Evolutionary conservation across 805 yeast species (phyloP).

Genomic region (Teunomyces cretensis): DNA sequence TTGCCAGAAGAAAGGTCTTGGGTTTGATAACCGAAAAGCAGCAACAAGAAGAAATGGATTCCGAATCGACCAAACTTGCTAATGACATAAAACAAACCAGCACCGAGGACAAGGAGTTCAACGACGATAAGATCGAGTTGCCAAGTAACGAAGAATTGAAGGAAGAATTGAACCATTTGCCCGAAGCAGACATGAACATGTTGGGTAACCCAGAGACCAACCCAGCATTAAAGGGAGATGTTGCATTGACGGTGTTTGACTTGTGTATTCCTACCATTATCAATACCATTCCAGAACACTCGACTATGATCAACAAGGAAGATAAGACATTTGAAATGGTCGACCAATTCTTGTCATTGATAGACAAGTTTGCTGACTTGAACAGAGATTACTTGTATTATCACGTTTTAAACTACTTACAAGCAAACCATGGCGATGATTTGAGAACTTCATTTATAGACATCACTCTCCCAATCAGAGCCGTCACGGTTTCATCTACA

Average conservation of each 20-base stretch:
- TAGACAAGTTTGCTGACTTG: constrained; percentile 69
- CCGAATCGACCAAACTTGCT: constrained; percentile 30
- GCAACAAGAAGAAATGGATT: constrained; percentile 49
- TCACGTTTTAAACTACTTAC: constrained; percentile 61
- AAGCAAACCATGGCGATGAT: constrained; percentile 38
- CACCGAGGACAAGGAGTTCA: constrained; percentile 27
- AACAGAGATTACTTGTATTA: constrained; percentile 65
- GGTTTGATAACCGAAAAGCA: constrained; percentile 75
- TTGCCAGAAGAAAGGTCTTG: constrained; percentile 79
- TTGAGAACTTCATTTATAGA: constrained; percentile 49
- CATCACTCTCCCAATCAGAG: constrained; percentile 67
- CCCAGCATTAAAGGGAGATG: constrained; percentile 63
- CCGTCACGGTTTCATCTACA: constrained; percentile 36
- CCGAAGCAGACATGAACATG: constrained; percentile 84
- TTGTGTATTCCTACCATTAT: constrained; percentile 31
- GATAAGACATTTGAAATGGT: constrained; percentile 42
- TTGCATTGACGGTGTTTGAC: constrained; percentile 43
- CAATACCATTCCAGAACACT: constrained; percentile 23
- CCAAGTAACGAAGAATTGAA: constrained; percentile 58
- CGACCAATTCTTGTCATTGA: constrained; percentile 47
- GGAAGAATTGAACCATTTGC: constrained; percentile 66
- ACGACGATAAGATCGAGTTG: constrained; percentile 41
- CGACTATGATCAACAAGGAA: constrained; percentile 27
- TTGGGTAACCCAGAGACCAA: constrained; percentile 81
- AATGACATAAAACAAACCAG: constrained; percentile 34